phyloP scores from a whole-genome alignment of 805 yeast genomes.

The Ogataea ganodermae region DNA sequence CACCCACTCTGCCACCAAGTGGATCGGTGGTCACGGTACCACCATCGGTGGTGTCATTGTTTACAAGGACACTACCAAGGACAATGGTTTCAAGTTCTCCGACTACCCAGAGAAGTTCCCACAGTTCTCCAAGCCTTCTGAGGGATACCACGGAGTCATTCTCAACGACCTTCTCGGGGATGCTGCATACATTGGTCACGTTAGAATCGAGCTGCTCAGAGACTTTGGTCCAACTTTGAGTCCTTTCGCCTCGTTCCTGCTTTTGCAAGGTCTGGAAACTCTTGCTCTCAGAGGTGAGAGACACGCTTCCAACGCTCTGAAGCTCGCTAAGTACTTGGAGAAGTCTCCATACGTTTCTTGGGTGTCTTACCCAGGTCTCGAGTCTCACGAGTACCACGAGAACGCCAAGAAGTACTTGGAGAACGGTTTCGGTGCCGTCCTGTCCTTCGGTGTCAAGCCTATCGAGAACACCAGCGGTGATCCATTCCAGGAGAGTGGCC shows the following conservation, averaged over 20 bases:
- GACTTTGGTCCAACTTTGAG: conserved; percentile 88
- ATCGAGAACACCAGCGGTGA: conserved; percentile 48
- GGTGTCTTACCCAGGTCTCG: conserved; percentile 93
- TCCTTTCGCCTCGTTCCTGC: conserved; percentile 86
- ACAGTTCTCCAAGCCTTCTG: conserved; percentile 86
- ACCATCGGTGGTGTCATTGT: conserved; percentile 90
- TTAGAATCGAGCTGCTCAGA: conserved; percentile 82
- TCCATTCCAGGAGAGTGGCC: conserved; percentile 76
- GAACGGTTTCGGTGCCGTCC: conserved; percentile 82
- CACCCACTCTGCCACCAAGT: conserved; percentile 93
- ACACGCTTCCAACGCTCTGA: conserved; percentile 80
- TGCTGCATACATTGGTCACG: conserved; percentile 75
- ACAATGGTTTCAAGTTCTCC: conserved; percentile 91
- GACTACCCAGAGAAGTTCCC: conserved; percentile 87
- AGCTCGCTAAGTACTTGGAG: conserved; percentile 77
- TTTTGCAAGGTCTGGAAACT: conserved; percentile 92
- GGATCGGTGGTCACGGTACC: conserved; percentile 98
- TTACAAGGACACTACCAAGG: conserved; percentile 48
- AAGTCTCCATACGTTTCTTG: conserved; percentile 67
- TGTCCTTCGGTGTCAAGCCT: conserved; percentile 86
- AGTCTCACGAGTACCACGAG: conserved; percentile 74
- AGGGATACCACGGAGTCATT: conserved; percentile 89
- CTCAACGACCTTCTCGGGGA: conserved; percentile 81
- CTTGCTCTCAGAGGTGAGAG: conserved; percentile 91
- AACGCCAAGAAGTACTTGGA: conserved; percentile 79